Percentiles rank a stretch among this genome's conserved stretches.
Evolutionary conservation across 78 protist genomes (phyloP).

Genomic region (Blattamonas nauphoetae): DNA sequence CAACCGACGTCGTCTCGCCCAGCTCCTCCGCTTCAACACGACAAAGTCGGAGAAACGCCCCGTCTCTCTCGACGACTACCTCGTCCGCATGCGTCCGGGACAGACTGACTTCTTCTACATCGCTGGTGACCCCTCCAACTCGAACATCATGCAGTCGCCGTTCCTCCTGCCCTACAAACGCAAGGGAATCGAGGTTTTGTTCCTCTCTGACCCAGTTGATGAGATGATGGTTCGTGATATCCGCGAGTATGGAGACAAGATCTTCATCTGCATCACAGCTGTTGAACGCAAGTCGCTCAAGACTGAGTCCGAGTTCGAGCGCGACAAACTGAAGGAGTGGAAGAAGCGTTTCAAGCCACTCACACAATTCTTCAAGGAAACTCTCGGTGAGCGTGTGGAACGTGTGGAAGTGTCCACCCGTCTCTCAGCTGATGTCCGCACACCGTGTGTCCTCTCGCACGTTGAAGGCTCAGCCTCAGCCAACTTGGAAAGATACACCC

Average conservation of each 20-base stretch:
- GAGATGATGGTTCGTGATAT: neutral
- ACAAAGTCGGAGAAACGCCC: conserved; percentile 6
- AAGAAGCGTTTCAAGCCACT: neutral
- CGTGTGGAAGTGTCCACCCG: neutral
- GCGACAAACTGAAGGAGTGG: neutral
- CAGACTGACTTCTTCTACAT: conserved; percentile 64
- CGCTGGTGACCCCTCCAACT: conserved; percentile 36
- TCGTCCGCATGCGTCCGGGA: conserved; percentile 64
- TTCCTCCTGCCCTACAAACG: too few species aligned
- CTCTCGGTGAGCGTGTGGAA: neutral
- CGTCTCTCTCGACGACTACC: conserved; percentile 58
- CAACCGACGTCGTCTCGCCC: conserved; percentile 67
- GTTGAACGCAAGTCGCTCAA: too few species aligned
- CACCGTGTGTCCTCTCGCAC: neutral
- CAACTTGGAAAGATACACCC: too few species aligned
- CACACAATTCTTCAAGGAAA: conserved; percentile 2
- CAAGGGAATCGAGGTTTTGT: too few species aligned
- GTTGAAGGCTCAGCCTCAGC: neutral
- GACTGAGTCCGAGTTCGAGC: too few species aligned
- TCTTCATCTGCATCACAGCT: too few species aligned
- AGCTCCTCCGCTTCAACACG: conserved; percentile 74
- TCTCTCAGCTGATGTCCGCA: neutral
- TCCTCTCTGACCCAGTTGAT: too few species aligned
- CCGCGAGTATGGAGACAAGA: neutral
- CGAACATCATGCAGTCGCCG: neutral